Conservation (phyloP, 2,329 filamentous ascomycete genomes). For the Trematosphaeria pertusa region DNA sequence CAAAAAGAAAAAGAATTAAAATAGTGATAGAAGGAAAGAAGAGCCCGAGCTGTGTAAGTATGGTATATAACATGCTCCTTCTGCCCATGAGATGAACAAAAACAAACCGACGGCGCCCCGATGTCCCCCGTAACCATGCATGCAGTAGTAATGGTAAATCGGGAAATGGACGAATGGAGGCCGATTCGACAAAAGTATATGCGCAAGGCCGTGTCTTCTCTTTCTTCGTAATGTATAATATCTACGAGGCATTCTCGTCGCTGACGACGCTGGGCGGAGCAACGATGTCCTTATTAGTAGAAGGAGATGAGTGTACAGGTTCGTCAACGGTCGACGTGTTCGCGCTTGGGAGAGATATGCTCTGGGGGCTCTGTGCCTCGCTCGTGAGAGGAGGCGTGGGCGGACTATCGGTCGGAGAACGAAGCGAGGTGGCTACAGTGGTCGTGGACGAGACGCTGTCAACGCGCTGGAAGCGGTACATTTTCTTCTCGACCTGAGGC, state of each 20-base stretch:
- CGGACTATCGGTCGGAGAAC: conserved; percentile 43
- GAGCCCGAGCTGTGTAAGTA: conserved; percentile 8
- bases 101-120: conserved; percentile 8
- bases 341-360: conserved; percentile 69
- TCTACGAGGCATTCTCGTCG: conserved; percentile 25
- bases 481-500: conserved; percentile 55
- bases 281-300: conserved; percentile 18
- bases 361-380: conserved; percentile 73
- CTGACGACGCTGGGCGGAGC: conserved; percentile 15
- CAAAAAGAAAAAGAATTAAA: neutral
- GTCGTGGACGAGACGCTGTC: conserved; percentile 33
- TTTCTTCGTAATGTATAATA: conserved; percentile 12
- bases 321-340: conserved; percentile 63
- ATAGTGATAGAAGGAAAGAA: conserved; percentile 5
- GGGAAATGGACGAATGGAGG: conserved; percentile 5
- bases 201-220: conserved; percentile 17
- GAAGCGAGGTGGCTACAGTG: conserved; percentile 26
- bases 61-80: conserved; percentile 26
- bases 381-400: conserved; percentile 70
- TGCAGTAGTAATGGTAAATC: conserved; percentile 9
- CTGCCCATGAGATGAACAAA: conserved; percentile 6
- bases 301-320: conserved; percentile 39
- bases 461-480: conserved; percentile 51
- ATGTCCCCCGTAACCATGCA: conserved; percentile 18
- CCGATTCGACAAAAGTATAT: conserved; percentile 7